Conservation (phyloP, 2,329 filamentous ascomycete genomes). For the Monilinia laxa region DNA sequence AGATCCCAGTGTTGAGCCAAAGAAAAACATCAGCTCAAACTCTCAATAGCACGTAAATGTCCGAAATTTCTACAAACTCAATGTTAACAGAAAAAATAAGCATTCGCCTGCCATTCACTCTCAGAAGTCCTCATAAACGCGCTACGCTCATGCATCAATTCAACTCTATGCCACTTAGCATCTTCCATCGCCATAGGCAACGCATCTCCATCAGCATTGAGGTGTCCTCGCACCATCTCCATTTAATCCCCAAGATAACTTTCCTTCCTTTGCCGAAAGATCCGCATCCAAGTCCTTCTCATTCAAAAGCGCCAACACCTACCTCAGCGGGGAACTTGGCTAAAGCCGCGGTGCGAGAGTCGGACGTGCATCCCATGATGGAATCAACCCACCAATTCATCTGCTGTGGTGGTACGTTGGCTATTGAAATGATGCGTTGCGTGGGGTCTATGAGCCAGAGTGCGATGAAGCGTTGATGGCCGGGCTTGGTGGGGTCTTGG, state of each 20-base stretch:
- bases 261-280: conserved; percentile 23
- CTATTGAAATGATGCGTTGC: conserved; percentile 50
- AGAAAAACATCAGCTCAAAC: too few species aligned
- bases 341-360: neutral
- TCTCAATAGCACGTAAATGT: too few species aligned
- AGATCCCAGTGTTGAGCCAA: too few species aligned
- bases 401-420: conserved; percentile 53
- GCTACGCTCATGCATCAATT: conserved; percentile 45
- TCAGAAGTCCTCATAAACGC: conserved; percentile 19
- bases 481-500: conserved; percentile 50
- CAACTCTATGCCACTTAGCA: conserved; percentile 42
- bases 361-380: neutral
- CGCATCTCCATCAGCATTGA: conserved; percentile 26
- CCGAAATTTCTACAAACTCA: neutral
- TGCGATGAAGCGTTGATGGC: conserved; percentile 56
- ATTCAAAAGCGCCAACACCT: conserved; percentile 22
- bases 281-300: neutral
- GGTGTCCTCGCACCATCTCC: conserved; percentile 22
- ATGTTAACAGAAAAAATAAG: conserved; percentile 5
- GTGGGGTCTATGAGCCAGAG: conserved; percentile 60
- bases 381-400: conserved; percentile 46
- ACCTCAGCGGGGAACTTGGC: conserved; percentile 19
- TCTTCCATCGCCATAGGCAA: conserved; percentile 42
- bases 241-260: conserved; percentile 29
- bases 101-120: neutral